Conservation (phyloP, 2,329 filamentous ascomycete genomes). For the Calonectria montana region DNA sequence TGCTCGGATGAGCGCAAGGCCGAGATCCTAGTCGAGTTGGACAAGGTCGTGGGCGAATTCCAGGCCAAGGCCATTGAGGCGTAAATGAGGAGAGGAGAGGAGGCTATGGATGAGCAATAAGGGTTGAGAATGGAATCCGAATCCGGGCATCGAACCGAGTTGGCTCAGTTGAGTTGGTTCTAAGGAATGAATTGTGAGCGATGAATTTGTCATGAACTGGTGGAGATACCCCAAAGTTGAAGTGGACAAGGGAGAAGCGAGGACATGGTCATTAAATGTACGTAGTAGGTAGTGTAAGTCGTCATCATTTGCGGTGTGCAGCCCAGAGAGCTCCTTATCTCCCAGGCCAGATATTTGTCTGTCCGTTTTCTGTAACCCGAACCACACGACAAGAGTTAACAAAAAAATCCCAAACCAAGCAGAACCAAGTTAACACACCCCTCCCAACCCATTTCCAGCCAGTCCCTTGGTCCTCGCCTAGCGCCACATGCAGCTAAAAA, state of each 20-base stretch:
- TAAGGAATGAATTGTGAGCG: background rate
- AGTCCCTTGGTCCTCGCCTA: background rate
- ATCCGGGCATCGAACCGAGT: background rate
- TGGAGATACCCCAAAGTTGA: conserved; percentile 11
- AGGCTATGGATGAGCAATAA: background rate
- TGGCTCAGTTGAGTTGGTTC: background rate
- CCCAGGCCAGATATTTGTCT: conserved; percentile 7
- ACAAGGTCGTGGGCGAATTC: conserved; percentile 35
- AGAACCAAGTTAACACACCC: conserved; percentile 5
- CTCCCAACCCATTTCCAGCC: background rate
- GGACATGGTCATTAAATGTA: conserved; percentile 12
- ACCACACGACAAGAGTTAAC: background rate
- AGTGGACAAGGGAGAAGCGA: background rate
- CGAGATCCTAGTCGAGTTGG: conserved; percentile 62
- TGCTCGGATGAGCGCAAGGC: conserved; percentile 71
- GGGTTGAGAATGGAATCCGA: background rate
- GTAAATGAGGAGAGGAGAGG: background rate
- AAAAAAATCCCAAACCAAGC: conserved; percentile 15
- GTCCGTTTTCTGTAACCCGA: conserved; percentile 6
- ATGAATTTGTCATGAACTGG: background rate
- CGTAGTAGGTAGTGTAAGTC: conserved; percentile 6
- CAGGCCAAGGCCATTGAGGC: conserved; percentile 19
- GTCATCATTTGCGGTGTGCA: conserved; percentile 14
- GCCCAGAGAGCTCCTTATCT: conserved; percentile 1
- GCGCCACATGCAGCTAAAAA: background rate